Base-by-base conservation (phyloP, 352 stramenopile species). In the Globisporangium spiculum region DNA sequence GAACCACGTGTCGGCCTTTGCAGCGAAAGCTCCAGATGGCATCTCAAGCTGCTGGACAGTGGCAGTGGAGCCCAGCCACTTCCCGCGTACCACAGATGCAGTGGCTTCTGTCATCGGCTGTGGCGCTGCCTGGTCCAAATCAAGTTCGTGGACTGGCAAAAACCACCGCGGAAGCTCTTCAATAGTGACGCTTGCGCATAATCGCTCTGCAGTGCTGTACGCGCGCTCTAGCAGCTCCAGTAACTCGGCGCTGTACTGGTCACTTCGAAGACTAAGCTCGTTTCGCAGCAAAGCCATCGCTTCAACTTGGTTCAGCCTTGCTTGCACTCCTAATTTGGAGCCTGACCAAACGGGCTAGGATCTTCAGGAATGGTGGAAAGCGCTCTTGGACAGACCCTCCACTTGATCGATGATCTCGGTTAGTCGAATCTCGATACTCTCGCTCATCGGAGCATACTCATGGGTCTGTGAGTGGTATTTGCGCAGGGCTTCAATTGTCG, bases 71-170 rank as follows among this genome's bases (percentile, higher is more conserved):
- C 26, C 36, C 26, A 59, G 26, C 53, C 26, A 59, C 26, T 16
- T 24, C 4, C 8, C 32, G 1, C 8, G 53, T 5, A 14, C 9
- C 36, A 50, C 7, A 9, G 34, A 38, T 12, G 12, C 9, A 12
- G 34, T 38, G 9, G 34, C 7, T 38, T 12, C 7, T 38, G 34
- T 9, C 9, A 12, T 38, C 7, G 34, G 34, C 34, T 9, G 34
- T 38, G 34, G 4, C 7, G 7, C 9, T 9, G 34, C 34, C 8
- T 38, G 34, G 34, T 38, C 57, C 18, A 18, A 30, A 27, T 34
- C 44, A 22, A 97, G 54, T 80, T 90, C 30, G 74, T 97, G 18
- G 82, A 96, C 60, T 60, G 97, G 26, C 86, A 97, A 72, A 59
- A 94, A 93, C 71, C 81, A 65, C 14, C 8, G 18, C 41, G 59